Evolutionary conservation across 2,329 filamentous ascomycete species (phyloP).

Genomic region (Penicillium sp.): DNA sequence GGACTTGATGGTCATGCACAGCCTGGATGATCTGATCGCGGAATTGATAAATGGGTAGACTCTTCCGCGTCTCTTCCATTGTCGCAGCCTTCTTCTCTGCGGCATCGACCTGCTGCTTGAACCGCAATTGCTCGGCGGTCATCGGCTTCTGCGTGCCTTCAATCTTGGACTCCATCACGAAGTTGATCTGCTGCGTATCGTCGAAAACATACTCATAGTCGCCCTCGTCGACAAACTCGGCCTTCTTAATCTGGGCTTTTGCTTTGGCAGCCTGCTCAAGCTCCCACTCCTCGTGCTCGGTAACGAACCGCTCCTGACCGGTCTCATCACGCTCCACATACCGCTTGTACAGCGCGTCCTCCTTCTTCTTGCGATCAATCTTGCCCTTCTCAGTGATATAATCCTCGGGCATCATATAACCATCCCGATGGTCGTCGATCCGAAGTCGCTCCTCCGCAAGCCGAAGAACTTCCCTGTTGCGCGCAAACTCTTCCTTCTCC

Average conservation of each 20-base stretch:
- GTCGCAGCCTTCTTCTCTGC: constrained; percentile 85
- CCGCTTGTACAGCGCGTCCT: constrained; percentile 85
- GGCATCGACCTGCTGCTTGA: constrained; percentile 80
- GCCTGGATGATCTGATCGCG: constrained; percentile 84
- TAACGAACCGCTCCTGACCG: constrained; percentile 85
- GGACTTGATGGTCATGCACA: constrained; percentile 78
- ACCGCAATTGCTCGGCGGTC: constrained; percentile 74
- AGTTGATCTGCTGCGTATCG: constrained; percentile 82
- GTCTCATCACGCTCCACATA: constrained; percentile 86
- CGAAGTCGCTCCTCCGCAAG: constrained; percentile 80
- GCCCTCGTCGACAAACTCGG: constrained; percentile 73
- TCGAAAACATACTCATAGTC: constrained; percentile 95
- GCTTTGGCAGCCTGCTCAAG: constrained; percentile 84
- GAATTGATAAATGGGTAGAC: constrained; percentile 85
- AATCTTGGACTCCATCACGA: constrained; percentile 72
- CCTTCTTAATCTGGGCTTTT: constrained; percentile 76
- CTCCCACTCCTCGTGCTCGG: constrained; percentile 96
- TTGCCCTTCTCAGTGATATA: constrained; percentile 94
- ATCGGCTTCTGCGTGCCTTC: constrained; percentile 71
- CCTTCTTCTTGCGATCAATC: constrained; percentile 81
- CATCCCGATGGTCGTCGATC: constrained; percentile 90
- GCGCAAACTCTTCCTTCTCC: constrained; percentile 85
- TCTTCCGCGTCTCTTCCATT: constrained; percentile 90
- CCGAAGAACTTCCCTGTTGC: constrained; percentile 79
- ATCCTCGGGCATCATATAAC: constrained; percentile 90